Conservation (phyloP, 1,284 basidiomycete species). For the Malassezia japonica region DNA sequence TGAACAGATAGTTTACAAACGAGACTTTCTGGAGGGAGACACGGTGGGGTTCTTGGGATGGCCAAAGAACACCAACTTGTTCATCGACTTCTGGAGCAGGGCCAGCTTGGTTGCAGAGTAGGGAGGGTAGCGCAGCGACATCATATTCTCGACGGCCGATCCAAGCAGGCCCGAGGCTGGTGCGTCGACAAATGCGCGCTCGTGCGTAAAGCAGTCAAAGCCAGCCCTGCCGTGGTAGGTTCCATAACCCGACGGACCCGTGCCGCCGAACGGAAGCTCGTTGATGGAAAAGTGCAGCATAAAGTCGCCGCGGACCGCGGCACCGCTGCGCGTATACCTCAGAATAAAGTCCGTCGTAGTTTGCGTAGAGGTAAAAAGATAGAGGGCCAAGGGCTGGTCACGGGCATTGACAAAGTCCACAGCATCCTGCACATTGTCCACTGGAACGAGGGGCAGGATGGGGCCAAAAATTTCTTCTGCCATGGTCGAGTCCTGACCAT, state of each 20-base stretch:
- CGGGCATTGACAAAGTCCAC: constrained; percentile 50
- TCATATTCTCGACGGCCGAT: constrained; percentile 41
- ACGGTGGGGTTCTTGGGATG: constrained; percentile 34
- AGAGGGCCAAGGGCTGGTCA: constrained; percentile 66
- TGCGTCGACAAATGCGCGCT: constrained; percentile 51
- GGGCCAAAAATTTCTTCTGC: constrained; percentile 69
- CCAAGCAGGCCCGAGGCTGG: constrained; percentile 48
- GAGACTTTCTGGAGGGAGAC: constrained; percentile 19
- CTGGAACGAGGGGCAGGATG: constrained; percentile 65
- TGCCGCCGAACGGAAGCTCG: constrained; percentile 55
- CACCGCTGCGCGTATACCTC: constrained; percentile 35
- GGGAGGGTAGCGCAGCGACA: constrained; percentile 49
- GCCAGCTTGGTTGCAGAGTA: constrained; percentile 35
- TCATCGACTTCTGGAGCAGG: constrained; percentile 25
- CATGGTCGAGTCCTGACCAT: constrained; percentile 55
- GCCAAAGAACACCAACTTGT: constrained; percentile 22
- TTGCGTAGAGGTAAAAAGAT: constrained; percentile 62
- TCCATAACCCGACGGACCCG: constrained; percentile 52
- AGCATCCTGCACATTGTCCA: constrained; percentile 51
- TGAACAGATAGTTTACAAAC: too few relatives aligned
- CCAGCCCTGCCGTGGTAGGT: constrained; percentile 51
- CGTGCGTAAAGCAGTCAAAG: constrained; percentile 54
- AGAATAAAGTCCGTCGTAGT: constrained; percentile 56
- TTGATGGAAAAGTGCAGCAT: constrained; percentile 53
- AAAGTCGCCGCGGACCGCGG: constrained; percentile 26